Conservation (phyloP, 2,329 filamentous ascomycete species). For the Apiospora malaysiana region DNA sequence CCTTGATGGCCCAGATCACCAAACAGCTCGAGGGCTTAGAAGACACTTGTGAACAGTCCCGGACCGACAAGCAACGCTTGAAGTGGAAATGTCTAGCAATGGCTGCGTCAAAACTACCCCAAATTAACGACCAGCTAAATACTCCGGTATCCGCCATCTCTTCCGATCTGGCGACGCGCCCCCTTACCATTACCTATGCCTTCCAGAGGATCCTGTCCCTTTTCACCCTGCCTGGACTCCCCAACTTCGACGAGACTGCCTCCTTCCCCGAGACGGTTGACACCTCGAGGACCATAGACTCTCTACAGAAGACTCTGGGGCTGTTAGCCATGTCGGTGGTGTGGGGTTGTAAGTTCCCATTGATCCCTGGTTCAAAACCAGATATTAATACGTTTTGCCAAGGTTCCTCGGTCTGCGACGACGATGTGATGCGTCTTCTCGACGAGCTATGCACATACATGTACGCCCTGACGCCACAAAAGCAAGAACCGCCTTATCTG, state of each 20-base stretch:
- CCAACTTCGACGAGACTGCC: neutral
- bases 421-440: neutral
- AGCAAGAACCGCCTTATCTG: neutral
- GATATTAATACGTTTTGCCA: neutral
- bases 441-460: neutral
- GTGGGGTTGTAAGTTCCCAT: neutral
- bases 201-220: neutral
- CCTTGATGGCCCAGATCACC: neutral
- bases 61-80: neutral
- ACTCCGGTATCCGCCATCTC: neutral
- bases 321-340: neutral
- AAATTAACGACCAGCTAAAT: neutral
- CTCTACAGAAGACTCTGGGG: neutral
- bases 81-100: neutral
- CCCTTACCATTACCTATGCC: neutral
- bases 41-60: neutral
- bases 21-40: neutral
- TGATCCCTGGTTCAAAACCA: too few species aligned
- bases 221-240: neutral
- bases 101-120: neutral
- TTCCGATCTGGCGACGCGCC: neutral
- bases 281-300: neutral
- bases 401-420: neutral
- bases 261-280: neutral
- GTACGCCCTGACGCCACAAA: neutral